Percentiles rank a stretch among this genome's conserved stretches.
phyloP scores from a whole-genome alignment of 2,329 filamentous ascomycete genomes.

The Kalmusia sp. region DNA sequence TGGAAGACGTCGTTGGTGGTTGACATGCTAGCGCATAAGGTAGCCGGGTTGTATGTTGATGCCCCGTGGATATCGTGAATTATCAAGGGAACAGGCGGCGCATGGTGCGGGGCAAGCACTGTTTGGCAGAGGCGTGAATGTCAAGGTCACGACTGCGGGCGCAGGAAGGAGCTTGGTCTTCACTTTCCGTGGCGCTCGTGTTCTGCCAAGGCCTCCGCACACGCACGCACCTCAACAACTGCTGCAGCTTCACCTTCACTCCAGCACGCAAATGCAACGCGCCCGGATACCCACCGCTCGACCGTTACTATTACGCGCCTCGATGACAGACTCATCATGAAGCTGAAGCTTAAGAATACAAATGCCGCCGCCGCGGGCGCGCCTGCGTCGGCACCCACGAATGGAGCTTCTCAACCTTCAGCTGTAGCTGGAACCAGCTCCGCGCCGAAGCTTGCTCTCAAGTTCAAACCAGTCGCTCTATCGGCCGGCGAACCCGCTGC shows the following conservation, averaged over 20 bases:
- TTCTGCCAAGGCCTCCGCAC: conserved; percentile 10
- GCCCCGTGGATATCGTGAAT: conserved; percentile 16
- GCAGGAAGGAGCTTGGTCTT: conserved; percentile 23
- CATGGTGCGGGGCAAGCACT: conserved; percentile 24
- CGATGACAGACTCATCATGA: conserved; percentile 26
- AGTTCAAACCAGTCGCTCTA: conserved; percentile 40
- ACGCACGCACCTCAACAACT: conserved; percentile 2
- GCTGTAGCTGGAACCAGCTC: conserved; percentile 17
- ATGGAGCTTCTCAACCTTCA: conserved; percentile 10
- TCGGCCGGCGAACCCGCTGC: conserved; percentile 22
- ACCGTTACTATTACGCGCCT: not conserved
- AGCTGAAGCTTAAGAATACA: conserved; percentile 42
- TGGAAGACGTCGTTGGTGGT: conserved; percentile 63
- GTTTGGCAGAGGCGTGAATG: conserved; percentile 10
- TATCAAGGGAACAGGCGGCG: conserved; percentile 29
- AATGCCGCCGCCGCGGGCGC: conserved; percentile 26
- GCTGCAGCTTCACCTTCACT: not conserved
- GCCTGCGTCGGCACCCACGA: conserved; percentile 20
- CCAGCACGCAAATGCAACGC: not conserved
- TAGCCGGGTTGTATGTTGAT: conserved; percentile 19
- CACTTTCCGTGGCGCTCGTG: conserved; percentile 10
- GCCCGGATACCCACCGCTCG: not conserved
- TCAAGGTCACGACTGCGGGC: too few relatives aligned
- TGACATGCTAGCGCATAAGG: conserved; percentile 39
- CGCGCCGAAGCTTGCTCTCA: conserved; percentile 22